These are phyloP conservation scores for Seminavis robusta DNA, from an alignment of 108 stramenopile species.

Conservation along the genomic window DNA sequence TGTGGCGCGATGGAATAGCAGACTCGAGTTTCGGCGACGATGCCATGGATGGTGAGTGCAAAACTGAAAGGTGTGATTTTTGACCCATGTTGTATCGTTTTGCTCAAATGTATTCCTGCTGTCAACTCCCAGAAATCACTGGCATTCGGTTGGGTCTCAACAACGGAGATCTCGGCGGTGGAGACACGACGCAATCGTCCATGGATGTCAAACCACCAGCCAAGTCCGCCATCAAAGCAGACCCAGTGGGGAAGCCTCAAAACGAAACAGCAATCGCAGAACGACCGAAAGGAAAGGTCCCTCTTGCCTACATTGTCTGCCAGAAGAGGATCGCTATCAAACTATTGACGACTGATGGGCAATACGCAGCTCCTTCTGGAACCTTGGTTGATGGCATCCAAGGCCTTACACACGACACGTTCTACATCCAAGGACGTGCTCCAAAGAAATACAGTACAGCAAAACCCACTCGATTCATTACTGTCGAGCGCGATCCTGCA, in stretches of 20 bases:
- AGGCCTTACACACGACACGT: slow-evolving; percentile 42
- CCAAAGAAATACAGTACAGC: slow-evolving; percentile 56
- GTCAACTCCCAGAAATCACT: no score
- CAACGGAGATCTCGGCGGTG: slow-evolving; percentile 1
- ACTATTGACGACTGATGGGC: slow-evolving; percentile 33
- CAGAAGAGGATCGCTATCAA: slow-evolving; percentile 68
- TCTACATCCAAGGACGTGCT: slow-evolving; percentile 61
- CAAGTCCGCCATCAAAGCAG: no score
- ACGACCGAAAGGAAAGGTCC: slow-evolving; percentile 15
- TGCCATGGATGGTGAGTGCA: slow-evolving; percentile 49
- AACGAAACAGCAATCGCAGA: no score
- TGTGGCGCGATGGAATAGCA: slow-evolving; percentile 72
- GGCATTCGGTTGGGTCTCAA: slow-evolving; percentile 40
- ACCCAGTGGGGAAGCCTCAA: no score
- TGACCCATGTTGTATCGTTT: no score
- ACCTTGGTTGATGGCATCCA: slow-evolving; percentile 50
- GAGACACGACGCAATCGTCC: no score
- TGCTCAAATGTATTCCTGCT: no score
- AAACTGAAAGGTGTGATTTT: no score
- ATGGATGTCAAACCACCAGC: no score
- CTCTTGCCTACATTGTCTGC: slow-evolving; percentile 54
- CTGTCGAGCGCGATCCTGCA: slow-evolving; percentile 35
- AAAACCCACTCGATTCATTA: slow-evolving; percentile 56
- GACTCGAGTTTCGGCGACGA: slow-evolving; percentile 39
- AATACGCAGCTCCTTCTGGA: slow-evolving; percentile 44